These are phyloP conservation scores for Exophiala mesophila DNA, from an alignment of 2,329 filamentous ascomycete genomes.

Conservation along the genomic window DNA sequence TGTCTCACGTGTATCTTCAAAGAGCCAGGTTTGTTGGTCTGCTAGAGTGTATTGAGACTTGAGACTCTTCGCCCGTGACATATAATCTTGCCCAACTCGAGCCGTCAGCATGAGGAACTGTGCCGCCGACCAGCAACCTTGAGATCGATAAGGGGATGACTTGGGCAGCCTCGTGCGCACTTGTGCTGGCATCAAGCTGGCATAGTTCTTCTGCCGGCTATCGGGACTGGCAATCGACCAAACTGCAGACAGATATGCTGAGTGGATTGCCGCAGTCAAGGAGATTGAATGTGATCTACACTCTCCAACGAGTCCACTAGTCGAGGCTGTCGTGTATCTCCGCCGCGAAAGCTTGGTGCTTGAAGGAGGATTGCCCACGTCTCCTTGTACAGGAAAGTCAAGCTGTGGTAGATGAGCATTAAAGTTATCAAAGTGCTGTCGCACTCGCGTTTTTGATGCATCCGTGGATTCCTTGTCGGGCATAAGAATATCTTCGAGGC, in stretches of 20 bases:
- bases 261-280: conserved; percentile 10
- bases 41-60: conserved; percentile 8
- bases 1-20: conserved; percentile 3
- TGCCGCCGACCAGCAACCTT: conserved; percentile 11
- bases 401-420: conserved; percentile 7
- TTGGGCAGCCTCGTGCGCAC: conserved; percentile 10
- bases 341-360: conserved; percentile 2
- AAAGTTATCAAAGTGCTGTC: conserved; percentile 7
- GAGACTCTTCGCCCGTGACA: conserved; percentile 6
- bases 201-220: conserved; percentile 1
- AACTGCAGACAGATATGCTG: conserved; percentile 10
- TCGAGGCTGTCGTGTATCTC: conserved; percentile 2
- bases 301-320: background rate
- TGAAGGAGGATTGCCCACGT: background rate
- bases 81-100: conserved; percentile 8
- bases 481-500: conserved; percentile 13
- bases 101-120: conserved; percentile 8
- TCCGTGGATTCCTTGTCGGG: conserved; percentile 1
- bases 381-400: conserved; percentile 9
- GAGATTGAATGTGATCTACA: conserved; percentile 10
- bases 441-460: conserved; percentile 4
- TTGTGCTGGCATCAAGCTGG: conserved; percentile 13
- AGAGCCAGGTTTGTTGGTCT: conserved; percentile 5
- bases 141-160: conserved; percentile 5
- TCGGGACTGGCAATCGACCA: conserved; percentile 1